Percentiles rank a stretch among this genome's conserved stretches.
These are phyloP conservation scores for Meyerozyma guilliermondii DNA, from an alignment of 1,139 yeast species.

Conservation along the genomic window DNA sequence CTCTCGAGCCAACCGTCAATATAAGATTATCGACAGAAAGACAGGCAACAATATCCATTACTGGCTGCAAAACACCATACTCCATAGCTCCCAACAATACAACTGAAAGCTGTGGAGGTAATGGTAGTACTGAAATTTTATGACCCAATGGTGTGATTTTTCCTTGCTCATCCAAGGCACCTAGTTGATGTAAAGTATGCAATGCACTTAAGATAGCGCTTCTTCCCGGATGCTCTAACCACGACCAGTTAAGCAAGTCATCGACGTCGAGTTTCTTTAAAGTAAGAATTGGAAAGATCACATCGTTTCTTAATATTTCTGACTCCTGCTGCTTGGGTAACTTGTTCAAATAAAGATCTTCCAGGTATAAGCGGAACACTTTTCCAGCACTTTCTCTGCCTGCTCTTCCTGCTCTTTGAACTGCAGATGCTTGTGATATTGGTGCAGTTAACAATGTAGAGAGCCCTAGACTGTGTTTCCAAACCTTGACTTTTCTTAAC, in stretches of 20 bases:
- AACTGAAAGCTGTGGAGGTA: conserved; percentile 89
- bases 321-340: conserved; percentile 84
- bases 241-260: conserved; percentile 80
- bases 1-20: conserved; percentile 55
- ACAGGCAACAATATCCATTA: conserved; percentile 87
- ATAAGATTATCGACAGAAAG: conserved; percentile 87
- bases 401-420: conserved; percentile 96
- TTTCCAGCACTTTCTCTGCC: conserved; percentile 94
- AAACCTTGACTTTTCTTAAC: conserved; percentile 83
- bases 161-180: conserved; percentile 76
- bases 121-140: conserved; percentile 83
- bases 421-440: conserved; percentile 89
- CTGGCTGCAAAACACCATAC: conserved; percentile 53
- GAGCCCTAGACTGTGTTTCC: conserved; percentile 89
- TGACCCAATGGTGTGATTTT: conserved; percentile 70
- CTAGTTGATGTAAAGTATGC: conserved; percentile 69
- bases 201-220: conserved; percentile 74
- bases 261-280: conserved; percentile 79
- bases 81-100: conserved; percentile 71
- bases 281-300: conserved; percentile 77
- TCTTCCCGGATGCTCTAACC: conserved; percentile 89
- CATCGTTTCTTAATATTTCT: conserved; percentile 83
- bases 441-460: conserved; percentile 90
- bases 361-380: conserved; percentile 80
- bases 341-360: conserved; percentile 49